These are phyloP conservation scores for Protomyces inouyei DNA, from an alignment of 1,139 yeast genomes.

Conservation along the genomic window DNA sequence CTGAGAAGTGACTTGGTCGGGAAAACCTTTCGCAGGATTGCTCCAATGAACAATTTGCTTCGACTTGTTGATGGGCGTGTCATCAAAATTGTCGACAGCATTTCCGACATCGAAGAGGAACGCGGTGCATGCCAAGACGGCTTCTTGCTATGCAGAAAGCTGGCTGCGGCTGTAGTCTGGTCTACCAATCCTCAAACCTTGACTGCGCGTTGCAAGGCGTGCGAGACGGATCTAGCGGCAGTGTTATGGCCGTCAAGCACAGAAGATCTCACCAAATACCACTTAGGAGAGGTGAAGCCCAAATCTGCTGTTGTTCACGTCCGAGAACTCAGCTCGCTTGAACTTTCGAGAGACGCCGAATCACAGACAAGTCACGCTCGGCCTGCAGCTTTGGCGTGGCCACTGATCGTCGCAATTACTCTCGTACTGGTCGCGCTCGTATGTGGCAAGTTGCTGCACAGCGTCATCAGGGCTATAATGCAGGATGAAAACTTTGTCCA, in stretches of 20 bases:
- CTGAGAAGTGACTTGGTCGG: background rate
- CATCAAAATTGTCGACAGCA: background rate
- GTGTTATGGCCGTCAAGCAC: background rate
- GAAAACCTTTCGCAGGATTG: background rate
- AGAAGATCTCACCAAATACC: background rate
- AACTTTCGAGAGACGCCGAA: background rate
- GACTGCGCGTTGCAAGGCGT: background rate
- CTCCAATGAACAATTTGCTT: conserved; percentile 1
- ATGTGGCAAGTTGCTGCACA: conserved; percentile 5
- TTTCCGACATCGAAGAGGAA: background rate
- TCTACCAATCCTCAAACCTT: background rate
- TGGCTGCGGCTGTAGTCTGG: conserved; percentile 15
- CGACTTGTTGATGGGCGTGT: background rate
- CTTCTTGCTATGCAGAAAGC: background rate
- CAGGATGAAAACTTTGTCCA: conserved; percentile 25
- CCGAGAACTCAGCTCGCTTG: background rate
- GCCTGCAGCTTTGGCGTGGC: conserved; percentile 9
- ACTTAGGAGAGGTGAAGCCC: background rate
- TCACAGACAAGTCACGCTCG: background rate
- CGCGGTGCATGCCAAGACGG: background rate
- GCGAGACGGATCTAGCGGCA: background rate
- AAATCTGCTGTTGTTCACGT: background rate
- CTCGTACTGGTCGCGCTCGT: conserved; percentile 6
- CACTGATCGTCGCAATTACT: background rate
- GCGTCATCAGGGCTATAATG: background rate